Evolutionary conservation across 2,329 filamentous ascomycete genomes (phyloP).

Genomic region (Pseudopyrenochaeta lycopersici): DNA sequence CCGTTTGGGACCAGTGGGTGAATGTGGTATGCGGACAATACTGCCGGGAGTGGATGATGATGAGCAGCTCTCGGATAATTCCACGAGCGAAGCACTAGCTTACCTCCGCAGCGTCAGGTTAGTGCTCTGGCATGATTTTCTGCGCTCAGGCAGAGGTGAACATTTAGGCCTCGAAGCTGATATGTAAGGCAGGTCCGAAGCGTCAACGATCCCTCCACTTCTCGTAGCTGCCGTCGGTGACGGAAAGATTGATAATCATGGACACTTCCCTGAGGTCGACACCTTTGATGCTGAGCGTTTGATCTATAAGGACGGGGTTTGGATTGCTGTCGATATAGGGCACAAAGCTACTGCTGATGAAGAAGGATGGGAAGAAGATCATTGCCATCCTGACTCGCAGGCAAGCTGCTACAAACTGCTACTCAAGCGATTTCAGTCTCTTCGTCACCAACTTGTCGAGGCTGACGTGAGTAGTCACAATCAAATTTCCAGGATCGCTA

Average conservation of each 20-base stretch:
- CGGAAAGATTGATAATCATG: constrained; percentile 17
- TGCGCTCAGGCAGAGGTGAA: neutral
- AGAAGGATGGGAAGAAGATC: constrained; percentile 9
- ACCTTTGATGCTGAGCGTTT: constrained; percentile 62
- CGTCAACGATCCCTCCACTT: constrained; percentile 75
- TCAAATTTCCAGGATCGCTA: neutral
- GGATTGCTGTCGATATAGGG: constrained; percentile 63
- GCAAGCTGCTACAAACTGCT: constrained; percentile 74
- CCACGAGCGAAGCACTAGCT: constrained; percentile 39
- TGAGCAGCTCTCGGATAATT: constrained; percentile 36
- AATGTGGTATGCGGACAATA: constrained; percentile 39
- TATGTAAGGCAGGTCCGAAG: constrained; percentile 70
- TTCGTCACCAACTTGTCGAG: constrained; percentile 69
- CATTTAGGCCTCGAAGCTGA: constrained; percentile 17
- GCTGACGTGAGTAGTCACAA: constrained; percentile 46
- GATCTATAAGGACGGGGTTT: constrained; percentile 81
- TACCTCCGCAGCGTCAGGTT: constrained; percentile 49
- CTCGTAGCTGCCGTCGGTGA: constrained; percentile 61
- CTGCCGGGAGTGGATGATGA: constrained; percentile 40
- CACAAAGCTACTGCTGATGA: constrained; percentile 17
- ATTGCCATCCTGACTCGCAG: constrained; percentile 56
- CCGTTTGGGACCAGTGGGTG: constrained; percentile 11
- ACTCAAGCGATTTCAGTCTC: constrained; percentile 68
- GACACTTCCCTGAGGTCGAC: constrained; percentile 55
- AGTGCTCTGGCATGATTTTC: neutral